These are phyloP conservation scores for Elaeis guineensis DNA, from an alignment of 176 grass and related monocot genomes.

Conservation along the genomic window DNA sequence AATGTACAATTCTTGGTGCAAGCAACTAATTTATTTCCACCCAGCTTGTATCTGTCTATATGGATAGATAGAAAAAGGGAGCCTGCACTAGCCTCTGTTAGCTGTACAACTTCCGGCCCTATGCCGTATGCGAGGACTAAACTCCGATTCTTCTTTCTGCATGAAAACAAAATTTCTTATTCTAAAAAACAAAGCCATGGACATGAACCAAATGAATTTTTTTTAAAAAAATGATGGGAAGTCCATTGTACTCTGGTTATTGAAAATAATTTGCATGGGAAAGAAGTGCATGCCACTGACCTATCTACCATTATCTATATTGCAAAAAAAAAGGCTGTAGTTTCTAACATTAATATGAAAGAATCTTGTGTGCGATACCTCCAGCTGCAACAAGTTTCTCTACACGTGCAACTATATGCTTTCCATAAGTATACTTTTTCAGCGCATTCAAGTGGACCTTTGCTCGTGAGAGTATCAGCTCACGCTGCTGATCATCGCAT, in stretches of 20 bases:
- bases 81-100: slow-evolving; percentile 8
- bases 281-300: neutral
- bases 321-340: neutral
- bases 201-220: too few species aligned
- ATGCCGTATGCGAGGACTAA: neutral
- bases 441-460: slow-evolving; percentile 1
- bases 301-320: neutral
- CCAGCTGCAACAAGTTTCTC: slow-evolving; percentile 11
- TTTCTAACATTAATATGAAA: neutral
- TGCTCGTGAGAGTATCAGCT: slow-evolving; percentile 1
- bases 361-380: neutral
- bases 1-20: slow-evolving; percentile 12
- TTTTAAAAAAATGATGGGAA: too few species aligned
- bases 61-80: neutral
- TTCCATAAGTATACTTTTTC: slow-evolving; percentile 8
- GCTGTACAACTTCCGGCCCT: neutral
- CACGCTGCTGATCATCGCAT: neutral
- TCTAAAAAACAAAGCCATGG: neutral
- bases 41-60: neutral
- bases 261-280: neutral
- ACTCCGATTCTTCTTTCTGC: slow-evolving; percentile 7
- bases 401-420: slow-evolving; percentile 12
- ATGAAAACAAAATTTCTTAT: neutral
- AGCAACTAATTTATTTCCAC: slow-evolving; percentile 4
- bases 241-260: neutral